Evolutionary conservation across 2,329 filamentous ascomycete species (phyloP).

Genomic region (Alternaria triticina): DNA sequence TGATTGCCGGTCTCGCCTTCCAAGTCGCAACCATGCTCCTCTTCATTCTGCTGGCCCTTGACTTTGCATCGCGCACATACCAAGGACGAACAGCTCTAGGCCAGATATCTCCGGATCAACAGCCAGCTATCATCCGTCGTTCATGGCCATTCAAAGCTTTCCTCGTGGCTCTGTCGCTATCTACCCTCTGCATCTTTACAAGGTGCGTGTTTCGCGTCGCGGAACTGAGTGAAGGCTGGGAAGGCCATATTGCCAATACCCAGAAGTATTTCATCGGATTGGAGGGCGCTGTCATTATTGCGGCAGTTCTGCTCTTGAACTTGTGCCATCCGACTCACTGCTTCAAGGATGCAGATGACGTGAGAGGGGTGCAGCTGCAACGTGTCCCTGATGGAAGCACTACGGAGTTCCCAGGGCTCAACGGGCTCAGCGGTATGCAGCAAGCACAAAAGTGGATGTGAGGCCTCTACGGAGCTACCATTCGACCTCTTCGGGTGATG

Average conservation of each 20-base stretch:
- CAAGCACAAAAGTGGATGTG: background rate
- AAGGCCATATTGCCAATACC: constrained; percentile 61
- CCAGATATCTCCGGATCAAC: constrained; percentile 31
- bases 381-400: constrained; percentile 8
- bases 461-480: background rate
- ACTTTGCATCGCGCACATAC: constrained; percentile 47
- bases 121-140: constrained; percentile 30
- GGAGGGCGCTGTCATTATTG: constrained; percentile 44
- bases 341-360: constrained; percentile 40
- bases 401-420: constrained; percentile 4
- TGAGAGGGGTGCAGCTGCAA: constrained; percentile 1
- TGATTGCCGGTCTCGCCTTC: constrained; percentile 54
- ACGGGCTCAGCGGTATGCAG: background rate
- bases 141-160: constrained; percentile 61
- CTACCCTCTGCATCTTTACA: constrained; percentile 69
- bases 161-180: constrained; percentile 60
- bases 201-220: constrained; percentile 70
- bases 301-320: constrained; percentile 44
- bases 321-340: constrained; percentile 47
- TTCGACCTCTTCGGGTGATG: background rate
- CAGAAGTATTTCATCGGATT: constrained; percentile 49
- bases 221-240: constrained; percentile 70
- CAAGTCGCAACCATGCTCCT: constrained; percentile 54
- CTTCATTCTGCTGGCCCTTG: constrained; percentile 51
- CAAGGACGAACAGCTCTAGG: constrained; percentile 22